Evolutionary conservation across 225 moss, liverwort and hornwort species (phyloP), one percentile per base, ranked within the genome.

Genomic region (Marchantia polymorpha): DNA sequence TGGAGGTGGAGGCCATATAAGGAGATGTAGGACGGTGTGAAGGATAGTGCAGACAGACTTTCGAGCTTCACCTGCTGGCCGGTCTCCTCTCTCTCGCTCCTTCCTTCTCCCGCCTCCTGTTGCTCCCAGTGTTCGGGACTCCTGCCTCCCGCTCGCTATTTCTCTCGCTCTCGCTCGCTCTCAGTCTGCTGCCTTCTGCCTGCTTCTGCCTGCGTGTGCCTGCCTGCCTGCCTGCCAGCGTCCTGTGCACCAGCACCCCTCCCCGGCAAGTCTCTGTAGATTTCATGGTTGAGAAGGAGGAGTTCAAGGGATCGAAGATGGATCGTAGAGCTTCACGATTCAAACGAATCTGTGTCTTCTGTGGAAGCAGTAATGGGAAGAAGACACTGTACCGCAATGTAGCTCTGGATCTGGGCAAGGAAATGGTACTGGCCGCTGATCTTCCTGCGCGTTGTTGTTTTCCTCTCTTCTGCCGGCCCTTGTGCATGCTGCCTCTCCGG

Each of bases 281-380:
- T 64, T 77, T 23, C 50, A 83, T 86, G 86, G 84, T 87, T 79
- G 64, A 79, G 69, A 75, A 81, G 27, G 83, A 79, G 22, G 80
- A 83, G 64, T 69, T 61, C 74, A 73, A 74, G 67, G 80, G 78
- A 31, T 27, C 74, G 72, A 79, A 81, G 85, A 88, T 83, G 85
- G 87, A 88, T 67, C 78, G 85, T 66, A 79, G 69, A 78, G 53
- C 65, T 56, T 88, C 87, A 69, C 84, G 87, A 81, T 88, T 88
- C 81, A 82, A 81, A 67, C 84, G 83, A 74, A 88, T 88, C 70
- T 88, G 87, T 46, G 87, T 88, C 15, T 88, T 88, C 48, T 88
- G 87, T 68, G 87, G 87, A 15, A 78, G 78, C 72, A 88, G 85
- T 79, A 80, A 82, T 39, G 87, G 87, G 12, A 88, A 85, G 77